Conservation (phyloP, 2,329 filamentous ascomycete species). For the Aschersonia sp. region DNA sequence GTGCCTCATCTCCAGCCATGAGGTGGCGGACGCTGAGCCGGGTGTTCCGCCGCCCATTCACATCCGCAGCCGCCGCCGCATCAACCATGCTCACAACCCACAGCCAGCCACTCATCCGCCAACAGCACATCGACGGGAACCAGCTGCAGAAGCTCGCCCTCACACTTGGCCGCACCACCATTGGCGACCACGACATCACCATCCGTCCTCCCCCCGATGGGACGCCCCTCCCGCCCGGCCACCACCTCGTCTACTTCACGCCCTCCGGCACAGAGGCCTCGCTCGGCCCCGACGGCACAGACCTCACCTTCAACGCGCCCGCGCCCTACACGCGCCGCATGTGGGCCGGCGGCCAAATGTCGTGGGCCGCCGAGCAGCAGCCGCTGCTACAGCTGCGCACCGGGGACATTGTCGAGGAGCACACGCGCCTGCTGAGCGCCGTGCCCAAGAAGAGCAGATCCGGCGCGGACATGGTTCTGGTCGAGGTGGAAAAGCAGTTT, state of each 20-base stretch:
- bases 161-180: constrained; percentile 34
- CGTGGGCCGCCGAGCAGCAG: constrained; percentile 28
- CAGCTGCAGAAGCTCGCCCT: constrained; percentile 47
- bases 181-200: constrained; percentile 25
- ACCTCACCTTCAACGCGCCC: constrained; percentile 43
- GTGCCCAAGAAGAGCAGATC: constrained; percentile 38
- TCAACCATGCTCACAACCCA: constrained; percentile 1
- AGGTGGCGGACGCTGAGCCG: background rate
- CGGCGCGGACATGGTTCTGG: constrained; percentile 48
- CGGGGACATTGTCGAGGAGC: constrained; percentile 41
- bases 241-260: constrained; percentile 52
- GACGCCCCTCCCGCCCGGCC: constrained; percentile 40
- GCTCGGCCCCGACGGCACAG: constrained; percentile 45
- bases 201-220: constrained; percentile 21
- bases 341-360: constrained; percentile 51
- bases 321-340: constrained; percentile 47
- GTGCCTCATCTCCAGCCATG: too few species aligned
- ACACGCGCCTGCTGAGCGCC: constrained; percentile 38
- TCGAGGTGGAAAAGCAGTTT: constrained; percentile 48
- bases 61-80: background rate
- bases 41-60: background rate
- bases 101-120: constrained; percentile 12
- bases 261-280: constrained; percentile 37
- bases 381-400: constrained; percentile 23
- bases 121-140: constrained; percentile 43